Base-by-base conservation (phyloP, 176 grass and related monocot species). In the Ensete glaucum region DNA sequence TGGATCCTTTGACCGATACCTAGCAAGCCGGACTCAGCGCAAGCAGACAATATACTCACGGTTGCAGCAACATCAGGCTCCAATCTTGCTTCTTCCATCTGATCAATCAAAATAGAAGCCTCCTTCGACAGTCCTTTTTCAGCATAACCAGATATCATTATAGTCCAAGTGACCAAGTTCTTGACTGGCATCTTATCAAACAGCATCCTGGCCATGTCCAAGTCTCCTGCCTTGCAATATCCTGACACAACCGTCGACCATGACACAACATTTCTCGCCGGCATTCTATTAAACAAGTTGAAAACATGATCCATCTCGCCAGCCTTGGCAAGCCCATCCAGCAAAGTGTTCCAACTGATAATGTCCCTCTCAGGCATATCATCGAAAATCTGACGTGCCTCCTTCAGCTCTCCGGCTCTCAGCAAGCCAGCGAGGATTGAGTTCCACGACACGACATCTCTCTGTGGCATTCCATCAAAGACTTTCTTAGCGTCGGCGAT, bases 1-100 rank as follows among this genome's bases (percentile, higher is more conserved):
- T 88, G 85, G 75, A 94, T 90, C 77, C 83, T 88, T 81, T 85
- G 83, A 62, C 91, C 91, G 79, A 94, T 85, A 62, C 78, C 74
- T 79, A 90, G 82, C 52, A 62, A 83, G 27, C 91, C 83, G 56
- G 88, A 88, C 66, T 94, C 91, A 12, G 88, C 88, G 2, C 91
- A 94, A 2, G 88, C 91, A 67, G 87, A 80, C 63, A 94, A 80
- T 82, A 90, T 90, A 78, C 91, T 94, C 56, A 90, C 91, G 55
- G 85, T 57, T 0, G 88, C 75, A 20, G 80, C 78, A 7, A 79
- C 71, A 60, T 94, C 91, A 73, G 84, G 88, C 17, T 86, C 79
- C 67, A 94, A 77, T 0, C 77, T 3, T 69, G 78, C 65, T 65
- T 83, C 80, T 50, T 82, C 81, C 91, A 90, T 94, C 65, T 84